These are phyloP conservation scores for Pichia eremophila DNA, from an alignment of 805 yeast species.

Conservation along the genomic window DNA sequence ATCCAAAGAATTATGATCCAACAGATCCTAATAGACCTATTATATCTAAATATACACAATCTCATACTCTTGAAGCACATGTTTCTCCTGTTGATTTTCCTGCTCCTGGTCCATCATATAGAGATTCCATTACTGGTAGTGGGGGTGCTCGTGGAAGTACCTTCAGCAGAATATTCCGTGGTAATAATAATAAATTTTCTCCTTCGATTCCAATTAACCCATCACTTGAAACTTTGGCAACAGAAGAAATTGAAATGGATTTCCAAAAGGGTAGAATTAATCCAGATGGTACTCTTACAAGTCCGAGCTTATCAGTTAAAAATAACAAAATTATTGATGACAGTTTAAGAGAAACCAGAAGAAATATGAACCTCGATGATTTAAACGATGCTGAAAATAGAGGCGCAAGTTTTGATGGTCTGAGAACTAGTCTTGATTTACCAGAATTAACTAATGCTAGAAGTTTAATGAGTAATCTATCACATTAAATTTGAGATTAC, in stretches of 20 bases:
- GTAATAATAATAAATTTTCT: slow-evolving; percentile 16
- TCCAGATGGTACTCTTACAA: slow-evolving; percentile 24
- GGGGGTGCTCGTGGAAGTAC: slow-evolving; percentile 30
- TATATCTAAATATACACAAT: slow-evolving; percentile 36
- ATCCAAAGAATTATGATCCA: slow-evolving; percentile 66
- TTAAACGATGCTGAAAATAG: slow-evolving; percentile 14
- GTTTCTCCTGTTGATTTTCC: slow-evolving; percentile 10
- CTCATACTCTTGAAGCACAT: slow-evolving; percentile 23
- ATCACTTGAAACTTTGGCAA: slow-evolving; percentile 30
- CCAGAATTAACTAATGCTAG: slow-evolving; percentile 30
- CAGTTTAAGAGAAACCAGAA: slow-evolving; percentile 19
- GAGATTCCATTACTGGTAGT: slow-evolving; percentile 27
- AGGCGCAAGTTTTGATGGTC: slow-evolving; percentile 16
- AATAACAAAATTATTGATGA: slow-evolving; percentile 3
- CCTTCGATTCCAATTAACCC: slow-evolving; percentile 26
- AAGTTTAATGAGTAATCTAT: slow-evolving; percentile 23
- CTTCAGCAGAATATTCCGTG: slow-evolving; percentile 30
- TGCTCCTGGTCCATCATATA: slow-evolving; percentile 15
- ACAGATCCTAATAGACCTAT: slow-evolving; percentile 62
- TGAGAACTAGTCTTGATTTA: slow-evolving; percentile 31
- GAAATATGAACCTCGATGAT: slow-evolving; percentile 9
- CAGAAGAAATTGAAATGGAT: slow-evolving; percentile 45
- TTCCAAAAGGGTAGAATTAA: slow-evolving; percentile 17
- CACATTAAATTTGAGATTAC: slow-evolving; percentile 1
- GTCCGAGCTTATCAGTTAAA: slow-evolving; percentile 23